Base-by-base conservation (phyloP, 2,329 filamentous ascomycete genomes). In the Lithohypha guttulata region DNA sequence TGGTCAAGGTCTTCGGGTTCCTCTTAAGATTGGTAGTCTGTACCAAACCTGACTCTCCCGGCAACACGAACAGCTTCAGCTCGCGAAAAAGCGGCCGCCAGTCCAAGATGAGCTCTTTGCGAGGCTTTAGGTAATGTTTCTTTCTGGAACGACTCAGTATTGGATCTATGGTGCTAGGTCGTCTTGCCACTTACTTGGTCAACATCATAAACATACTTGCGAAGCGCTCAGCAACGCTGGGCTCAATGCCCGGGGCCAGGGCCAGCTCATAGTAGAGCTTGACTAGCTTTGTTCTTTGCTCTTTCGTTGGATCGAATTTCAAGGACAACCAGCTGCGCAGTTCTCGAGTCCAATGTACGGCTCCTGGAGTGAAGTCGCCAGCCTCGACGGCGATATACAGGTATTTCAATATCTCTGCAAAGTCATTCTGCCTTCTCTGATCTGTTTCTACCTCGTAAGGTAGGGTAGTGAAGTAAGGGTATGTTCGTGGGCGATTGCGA, bases 281-380 rank as follows among this genome's bases (percentile, higher is more conserved):
- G 20, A 91, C 83, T 20, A 98, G 74, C 60, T 77, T 84, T 34
- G 86, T 78, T 42, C 93, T 75, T 50, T 87, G 78, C 57, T 81
- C 79, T 53, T 84, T 77, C 33, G 85, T 84, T 58, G 94, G 85
- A 64, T 98, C 89, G 58, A 98, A 98, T 69, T 98, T 98, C 61
- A 98, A 77, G 39, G 81, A 83, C 50, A 98, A 71, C 91, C 93
- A 98, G 61, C 82, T 84, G 56, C 87, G 78, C 33, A 98, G 79
- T 72, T 98, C 91, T 51, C 89, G 79, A 11, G 91, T 95, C 91
- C 91, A 98, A 62, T 98, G 89, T 45, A 94, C 71, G 19, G 89
- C 91, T 22, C 91, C 91, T 0, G 89, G 84, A 17, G 82, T 80
- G 61, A 96, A 96, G 61, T 98, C 91, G 49, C 94, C 86, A 3